Percentiles rank a stretch among this genome's conserved stretches.
phyloP scores from a whole-genome alignment of 192 early-diverging fungal species.

The Rhizophlyctis rosea region DNA sequence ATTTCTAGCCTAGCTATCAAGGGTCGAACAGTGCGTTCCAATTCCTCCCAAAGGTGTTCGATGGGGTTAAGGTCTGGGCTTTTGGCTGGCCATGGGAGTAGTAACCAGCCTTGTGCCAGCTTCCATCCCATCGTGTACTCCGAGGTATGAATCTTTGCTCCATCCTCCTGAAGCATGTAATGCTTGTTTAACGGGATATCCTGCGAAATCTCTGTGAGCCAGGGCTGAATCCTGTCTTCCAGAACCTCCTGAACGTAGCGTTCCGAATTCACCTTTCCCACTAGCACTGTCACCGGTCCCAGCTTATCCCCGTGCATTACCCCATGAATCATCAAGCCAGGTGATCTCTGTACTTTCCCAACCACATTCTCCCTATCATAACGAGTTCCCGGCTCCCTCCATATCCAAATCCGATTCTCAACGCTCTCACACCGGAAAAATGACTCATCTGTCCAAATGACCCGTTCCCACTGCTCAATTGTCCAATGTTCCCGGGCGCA shows the following conservation, averaged over 20 bases:
- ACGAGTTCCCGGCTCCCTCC: not conserved
- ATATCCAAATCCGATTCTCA: not conserved
- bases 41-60: not conserved
- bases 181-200: too few relatives aligned
- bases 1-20: not conserved
- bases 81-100: conserved; percentile 2
- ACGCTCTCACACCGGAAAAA: not conserved
- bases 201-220: too few relatives aligned
- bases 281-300: not conserved
- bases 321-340: not conserved
- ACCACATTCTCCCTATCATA: not conserved
- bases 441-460: not conserved
- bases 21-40: not conserved
- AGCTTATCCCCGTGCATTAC: not conserved
- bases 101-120: not conserved
- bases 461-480: not conserved
- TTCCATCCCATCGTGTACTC: not conserved
- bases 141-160: not conserved
- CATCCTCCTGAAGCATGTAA: not conserved
- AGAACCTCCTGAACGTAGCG: not conserved
- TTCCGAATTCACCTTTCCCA: not conserved
- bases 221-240: too few relatives aligned
- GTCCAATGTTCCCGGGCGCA: not conserved
- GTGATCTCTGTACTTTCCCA: not conserved
- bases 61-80: conserved; percentile 15